A percentile compares a stretch with the other conserved stretches of the same genome.
Evolutionary conservation across 371 early-diverging fungal genomes (phyloP).

Genomic region (Mucor lusitanicus): DNA sequence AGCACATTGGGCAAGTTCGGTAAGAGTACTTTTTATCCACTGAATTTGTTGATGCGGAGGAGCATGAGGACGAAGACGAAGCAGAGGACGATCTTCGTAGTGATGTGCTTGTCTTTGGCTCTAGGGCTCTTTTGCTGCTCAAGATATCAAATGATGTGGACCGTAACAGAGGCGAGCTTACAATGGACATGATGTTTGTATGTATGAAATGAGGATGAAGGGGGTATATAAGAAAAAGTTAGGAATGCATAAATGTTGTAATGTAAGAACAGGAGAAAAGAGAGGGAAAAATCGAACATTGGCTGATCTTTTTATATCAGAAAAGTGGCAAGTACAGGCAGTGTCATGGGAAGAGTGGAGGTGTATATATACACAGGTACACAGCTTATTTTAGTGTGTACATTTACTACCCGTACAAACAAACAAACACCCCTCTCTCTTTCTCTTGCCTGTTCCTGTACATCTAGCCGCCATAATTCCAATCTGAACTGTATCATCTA

Average conservation of each 20-base stretch:
- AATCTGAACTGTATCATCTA: neutral
- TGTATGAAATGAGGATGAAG: neutral
- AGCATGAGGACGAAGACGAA: constrained; percentile 3
- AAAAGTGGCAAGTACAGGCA: constrained; percentile 2
- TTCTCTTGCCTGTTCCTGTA: neutral
- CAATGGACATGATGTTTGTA: constrained; percentile 12
- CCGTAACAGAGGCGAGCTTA: constrained; percentile 12
- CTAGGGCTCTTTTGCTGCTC: neutral
- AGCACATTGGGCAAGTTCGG: constrained; percentile 51
- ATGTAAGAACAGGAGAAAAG: neutral
- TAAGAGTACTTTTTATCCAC: constrained; percentile 36
- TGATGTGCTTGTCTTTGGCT: constrained; percentile 3
- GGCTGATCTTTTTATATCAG: constrained; percentile 2
- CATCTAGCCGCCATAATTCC: neutral
- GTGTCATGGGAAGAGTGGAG: constrained; percentile 17
- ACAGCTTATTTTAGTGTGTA: constrained; percentile 1
- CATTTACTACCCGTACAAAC: neutral
- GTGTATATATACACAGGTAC: neutral
- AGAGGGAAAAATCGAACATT: neutral
- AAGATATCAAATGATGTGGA: constrained; percentile 15
- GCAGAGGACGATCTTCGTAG: constrained; percentile 15
- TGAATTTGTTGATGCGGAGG: constrained; percentile 1
- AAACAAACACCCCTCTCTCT: neutral
- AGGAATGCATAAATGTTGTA: neutral
- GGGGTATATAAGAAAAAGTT: neutral